phyloP scores from a whole-genome alignment of 2,329 filamentous ascomycete species.

The Hymenoscyphus fraxineus region DNA sequence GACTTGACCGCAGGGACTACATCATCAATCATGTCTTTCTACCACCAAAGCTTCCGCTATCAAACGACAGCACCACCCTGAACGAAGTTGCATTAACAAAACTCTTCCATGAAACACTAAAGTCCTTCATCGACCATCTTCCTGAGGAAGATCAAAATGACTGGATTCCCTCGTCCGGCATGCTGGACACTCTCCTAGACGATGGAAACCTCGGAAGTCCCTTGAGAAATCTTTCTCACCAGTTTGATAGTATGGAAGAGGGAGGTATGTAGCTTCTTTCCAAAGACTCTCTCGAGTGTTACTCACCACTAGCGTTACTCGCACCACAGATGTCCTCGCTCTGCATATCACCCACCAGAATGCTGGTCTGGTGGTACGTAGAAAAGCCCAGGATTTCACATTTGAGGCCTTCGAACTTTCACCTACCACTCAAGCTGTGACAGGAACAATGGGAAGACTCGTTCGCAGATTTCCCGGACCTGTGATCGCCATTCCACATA shows the following conservation, averaged over 20 bases:
- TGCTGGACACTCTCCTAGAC: not conserved
- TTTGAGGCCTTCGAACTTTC: constrained; percentile 47
- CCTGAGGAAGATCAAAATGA: not conserved
- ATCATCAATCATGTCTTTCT: constrained; percentile 46
- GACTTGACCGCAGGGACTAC: constrained; percentile 23
- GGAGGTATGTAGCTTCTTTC: not conserved
- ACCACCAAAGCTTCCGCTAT: constrained; percentile 44
- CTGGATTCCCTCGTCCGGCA: not conserved
- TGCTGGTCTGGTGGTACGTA: constrained; percentile 42
- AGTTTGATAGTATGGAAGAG: not conserved
- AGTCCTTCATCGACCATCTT: not conserved
- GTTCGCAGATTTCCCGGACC: constrained; percentile 42
- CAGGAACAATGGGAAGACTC: constrained; percentile 39
- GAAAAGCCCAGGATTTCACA: constrained; percentile 3
- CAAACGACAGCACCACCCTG: constrained; percentile 29
- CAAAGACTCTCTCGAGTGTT: not conserved
- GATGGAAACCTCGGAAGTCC: not conserved
- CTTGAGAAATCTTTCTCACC: not conserved
- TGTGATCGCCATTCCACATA: constrained; percentile 33
- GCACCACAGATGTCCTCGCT: not conserved
- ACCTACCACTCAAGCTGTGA: constrained; percentile 38
- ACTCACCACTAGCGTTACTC: not conserved
- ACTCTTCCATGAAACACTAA: not conserved
- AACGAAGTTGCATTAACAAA: constrained; percentile 3
- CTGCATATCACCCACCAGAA: constrained; percentile 44